Evolutionary conservation across 1,284 basidiomycete genomes (phyloP), one percentile per base, ranked within the genome.

Genomic region (Heterobasidion annosum): DNA sequence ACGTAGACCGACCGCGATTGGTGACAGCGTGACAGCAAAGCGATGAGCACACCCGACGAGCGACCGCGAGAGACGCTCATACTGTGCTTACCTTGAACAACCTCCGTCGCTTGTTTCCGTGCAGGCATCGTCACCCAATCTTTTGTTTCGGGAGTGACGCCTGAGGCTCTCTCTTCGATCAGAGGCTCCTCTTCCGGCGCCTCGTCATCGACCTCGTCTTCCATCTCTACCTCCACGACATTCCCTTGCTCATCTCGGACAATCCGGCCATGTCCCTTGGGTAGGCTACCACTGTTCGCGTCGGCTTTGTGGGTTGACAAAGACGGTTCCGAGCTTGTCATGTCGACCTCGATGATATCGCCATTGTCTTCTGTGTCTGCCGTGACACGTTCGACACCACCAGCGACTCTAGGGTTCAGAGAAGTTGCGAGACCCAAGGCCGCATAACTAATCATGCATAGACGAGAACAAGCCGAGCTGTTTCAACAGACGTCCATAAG

Each of bases 211-310:
- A 75, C 75, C 13, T 81, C 82, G 32, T 81, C 81, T 15, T 77
- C 71, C 56, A 97, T 69, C 64, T 94, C 82, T 48, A 98, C 77
- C 56, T 84, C 79, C 43, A 94, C 65, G 37, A 96, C 76, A 60
- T 88, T 88, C 37, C 95, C 96, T 3, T 79, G 73, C 48, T 78
- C 85, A 68, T 98, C 94, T 46, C 93, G 79, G 52, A 94, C 71
- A 60, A 99, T 94, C 60, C 83, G 80, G 13, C 93, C 96, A 67
- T 85, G 88, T 7, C 91, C 88, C 63, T 76, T 81, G n/a, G 79
- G 83, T 48, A 87, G 10, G 7, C n/a, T 71, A 18, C 57, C 59
- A 5, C 53, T 19, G 3, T 32, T 50, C 34, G 48, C 33, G 44
- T 52, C 52, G 15, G 33, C 40, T 43, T 35, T 53, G 25, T 25